phyloP scores from a whole-genome alignment of 2,329 filamentous ascomycete genomes.

The Fusarium tanahbumbuense region DNA sequence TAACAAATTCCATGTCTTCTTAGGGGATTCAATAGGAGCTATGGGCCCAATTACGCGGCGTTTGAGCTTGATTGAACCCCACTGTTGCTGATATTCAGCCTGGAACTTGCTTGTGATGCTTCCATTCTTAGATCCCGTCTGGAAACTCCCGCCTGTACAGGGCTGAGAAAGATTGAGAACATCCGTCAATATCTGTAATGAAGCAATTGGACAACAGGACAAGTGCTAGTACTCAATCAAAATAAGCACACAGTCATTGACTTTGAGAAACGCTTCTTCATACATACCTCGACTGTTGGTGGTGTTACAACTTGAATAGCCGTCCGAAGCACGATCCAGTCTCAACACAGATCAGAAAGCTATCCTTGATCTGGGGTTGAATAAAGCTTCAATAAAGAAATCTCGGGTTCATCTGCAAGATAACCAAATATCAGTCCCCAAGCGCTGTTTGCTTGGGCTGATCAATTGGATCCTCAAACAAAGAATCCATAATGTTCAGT shows the following conservation, averaged over 20 bases:
- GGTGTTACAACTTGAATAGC: background rate
- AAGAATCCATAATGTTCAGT: background rate
- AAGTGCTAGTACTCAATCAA: background rate
- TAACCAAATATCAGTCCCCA: background rate
- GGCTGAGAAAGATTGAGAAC: background rate
- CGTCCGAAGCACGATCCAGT: background rate
- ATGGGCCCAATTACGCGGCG: slow-evolving; percentile 15
- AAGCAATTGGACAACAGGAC: background rate
- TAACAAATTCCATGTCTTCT: slow-evolving; percentile 28
- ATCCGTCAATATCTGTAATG: background rate
- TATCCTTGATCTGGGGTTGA: slow-evolving; percentile 15
- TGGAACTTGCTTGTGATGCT: background rate
- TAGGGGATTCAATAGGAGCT: slow-evolving; percentile 3
- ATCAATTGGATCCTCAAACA: background rate
- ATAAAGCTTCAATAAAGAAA: slow-evolving; percentile 13
- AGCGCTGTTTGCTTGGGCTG: background rate
- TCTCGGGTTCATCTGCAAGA: background rate
- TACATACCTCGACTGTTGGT: background rate
- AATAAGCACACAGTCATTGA: too few relatives aligned
- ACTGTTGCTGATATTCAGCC: background rate
- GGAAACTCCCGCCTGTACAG: background rate
- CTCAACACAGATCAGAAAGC: background rate
- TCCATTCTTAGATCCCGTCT: background rate
- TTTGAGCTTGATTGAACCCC: slow-evolving; percentile 10
- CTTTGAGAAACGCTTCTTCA: background rate